These are phyloP conservation scores for Guyanaporus albipodus DNA, from an alignment of 768 basidiomycete genomes.

Conservation along the genomic window DNA sequence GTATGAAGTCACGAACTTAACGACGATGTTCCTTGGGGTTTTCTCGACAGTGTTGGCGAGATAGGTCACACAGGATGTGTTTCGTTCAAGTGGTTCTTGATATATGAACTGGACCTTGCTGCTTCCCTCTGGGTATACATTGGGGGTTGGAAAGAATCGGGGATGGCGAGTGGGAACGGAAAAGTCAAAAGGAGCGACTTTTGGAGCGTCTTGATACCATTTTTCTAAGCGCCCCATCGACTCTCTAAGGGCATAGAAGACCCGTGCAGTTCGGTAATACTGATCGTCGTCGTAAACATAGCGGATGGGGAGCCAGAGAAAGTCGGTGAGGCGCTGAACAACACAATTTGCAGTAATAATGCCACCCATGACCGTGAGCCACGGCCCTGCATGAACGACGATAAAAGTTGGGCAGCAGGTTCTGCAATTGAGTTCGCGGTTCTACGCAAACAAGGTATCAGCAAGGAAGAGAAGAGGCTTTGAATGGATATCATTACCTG, in stretches of 20 bases:
- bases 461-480: not conserved
- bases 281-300: constrained; percentile 16
- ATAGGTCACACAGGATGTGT: constrained; percentile 23
- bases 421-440: constrained; percentile 1
- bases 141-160: constrained; percentile 21
- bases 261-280: constrained; percentile 9
- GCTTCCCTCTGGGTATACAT: not conserved
- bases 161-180: not conserved
- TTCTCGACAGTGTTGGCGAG: constrained; percentile 11
- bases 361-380: constrained; percentile 32
- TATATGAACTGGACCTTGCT: constrained; percentile 17
- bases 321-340: constrained; percentile 34
- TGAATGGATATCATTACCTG: constrained; percentile 2
- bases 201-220: constrained; percentile 18
- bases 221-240: constrained; percentile 7
- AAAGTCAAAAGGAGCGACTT: not conserved
- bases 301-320: constrained; percentile 24
- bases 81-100: constrained; percentile 14
- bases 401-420: constrained; percentile 33
- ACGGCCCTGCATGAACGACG: constrained; percentile 13
- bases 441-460: constrained; percentile 4
- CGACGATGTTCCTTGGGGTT: constrained; percentile 19
- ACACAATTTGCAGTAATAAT: constrained; percentile 26
- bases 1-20: constrained; percentile 39
- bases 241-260: constrained; percentile 22